phyloP scores from a whole-genome alignment of 2,329 filamentous ascomycete genomes.

The Tympanopsis confertula region DNA sequence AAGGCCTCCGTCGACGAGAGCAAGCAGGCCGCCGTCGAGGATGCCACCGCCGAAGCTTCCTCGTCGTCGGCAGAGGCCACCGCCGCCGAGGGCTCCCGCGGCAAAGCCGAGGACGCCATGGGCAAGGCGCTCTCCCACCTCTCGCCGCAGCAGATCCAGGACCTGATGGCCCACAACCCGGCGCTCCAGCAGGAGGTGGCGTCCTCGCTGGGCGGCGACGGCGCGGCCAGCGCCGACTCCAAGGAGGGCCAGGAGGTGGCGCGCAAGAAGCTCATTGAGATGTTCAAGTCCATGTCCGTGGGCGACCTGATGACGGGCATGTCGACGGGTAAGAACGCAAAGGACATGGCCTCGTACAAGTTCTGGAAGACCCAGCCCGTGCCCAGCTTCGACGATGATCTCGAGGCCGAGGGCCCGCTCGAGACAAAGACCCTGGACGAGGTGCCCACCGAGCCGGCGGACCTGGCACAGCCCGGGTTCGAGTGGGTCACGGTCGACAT shows the following conservation, averaged over 20 bases:
- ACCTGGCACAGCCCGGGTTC: slow-evolving; percentile 69
- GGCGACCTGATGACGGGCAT: slow-evolving; percentile 65
- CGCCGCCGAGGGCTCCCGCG: slow-evolving; percentile 19
- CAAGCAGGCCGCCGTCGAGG: slow-evolving; percentile 27
- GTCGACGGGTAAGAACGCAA: slow-evolving; percentile 79
- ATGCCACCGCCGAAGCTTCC: no score
- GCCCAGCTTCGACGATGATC: slow-evolving; percentile 61
- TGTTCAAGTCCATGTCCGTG: slow-evolving; percentile 51
- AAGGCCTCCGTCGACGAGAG: no score
- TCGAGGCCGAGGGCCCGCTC: slow-evolving; percentile 68
- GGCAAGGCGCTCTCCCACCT: slow-evolving; percentile 26
- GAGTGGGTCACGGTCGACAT: slow-evolving; percentile 92
- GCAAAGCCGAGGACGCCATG: slow-evolving; percentile 36
- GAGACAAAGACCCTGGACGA: slow-evolving; percentile 67
- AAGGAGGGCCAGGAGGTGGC: no score
- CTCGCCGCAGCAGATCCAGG: slow-evolving; percentile 43
- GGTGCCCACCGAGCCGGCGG: slow-evolving; percentile 65
- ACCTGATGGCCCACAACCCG: slow-evolving; percentile 64
- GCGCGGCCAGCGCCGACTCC: slow-evolving; percentile 12
- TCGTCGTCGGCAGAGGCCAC: no score
- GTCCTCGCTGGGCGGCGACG: slow-evolving; percentile 5
- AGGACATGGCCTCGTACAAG: slow-evolving; percentile 95
- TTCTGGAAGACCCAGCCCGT: slow-evolving; percentile 99
- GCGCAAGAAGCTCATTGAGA: slow-evolving; percentile 30
- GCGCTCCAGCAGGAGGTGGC: slow-evolving; percentile 51